Evolutionary conservation across 2,329 filamentous ascomycete species (phyloP), one percentile per base, ranked within the genome.

Genomic region (Chalaropsis thielavioides): DNA sequence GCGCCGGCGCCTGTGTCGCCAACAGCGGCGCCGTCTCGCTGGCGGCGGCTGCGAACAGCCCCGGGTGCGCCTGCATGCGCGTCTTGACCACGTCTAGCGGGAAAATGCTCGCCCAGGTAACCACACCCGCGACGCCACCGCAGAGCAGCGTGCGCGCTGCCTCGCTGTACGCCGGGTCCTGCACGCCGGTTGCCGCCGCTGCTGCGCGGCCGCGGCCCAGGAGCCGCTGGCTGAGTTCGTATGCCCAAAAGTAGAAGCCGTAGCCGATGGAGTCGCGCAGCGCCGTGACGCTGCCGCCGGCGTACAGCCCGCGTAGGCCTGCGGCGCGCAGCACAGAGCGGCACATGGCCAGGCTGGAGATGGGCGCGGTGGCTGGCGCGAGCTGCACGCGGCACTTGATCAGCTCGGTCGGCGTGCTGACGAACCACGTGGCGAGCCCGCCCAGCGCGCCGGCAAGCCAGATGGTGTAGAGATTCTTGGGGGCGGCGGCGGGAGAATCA

Each of bases 241-340:
- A 97, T 0, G 88, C 87, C 88, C 89, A 95, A 74, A 97, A 97
- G 72, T 96, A 97, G 74, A 96, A 96, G 0, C 92, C 92, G 75
- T 96, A 97, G n/a, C 92, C 92, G 64, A 96, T 82, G 66, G 87
- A 87, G 75, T 97, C 92, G 61, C 92, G 81, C 49, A 92, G 72
- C 63, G 87, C 89, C 0, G 92, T 97, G 17, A 96, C 84, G 0
- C 77, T 79, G 22, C 92, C 92, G 22, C 91, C 92, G 68, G 85
- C 81, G 72, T 95, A 96, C 24, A 96, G 75, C 0, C 91, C 92
- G 46, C 80, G 78, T 2, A 90, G 78, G 3, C 87, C 83, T 63
- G 79, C 74, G 1, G 73, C 76, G 43, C 74, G 78, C 70, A 85
- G 77, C 31, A 90, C 83, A 24, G 83, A 78, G 63, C 79, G 82